Base-by-base conservation (phyloP, 176 grass and related monocot genomes). In the Pontederia paniculata region DNA sequence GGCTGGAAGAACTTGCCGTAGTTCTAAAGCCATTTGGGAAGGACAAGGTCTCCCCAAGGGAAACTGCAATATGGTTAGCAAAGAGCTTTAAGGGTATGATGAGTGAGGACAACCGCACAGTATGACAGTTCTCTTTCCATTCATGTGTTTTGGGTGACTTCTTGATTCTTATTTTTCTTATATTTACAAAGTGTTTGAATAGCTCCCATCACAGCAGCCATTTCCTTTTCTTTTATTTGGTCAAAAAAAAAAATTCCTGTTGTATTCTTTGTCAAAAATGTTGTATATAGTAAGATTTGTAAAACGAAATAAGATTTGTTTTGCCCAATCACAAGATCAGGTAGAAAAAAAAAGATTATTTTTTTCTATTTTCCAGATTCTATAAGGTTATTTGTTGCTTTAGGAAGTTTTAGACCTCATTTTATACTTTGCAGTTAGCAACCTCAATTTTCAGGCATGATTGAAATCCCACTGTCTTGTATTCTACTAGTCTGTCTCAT, bases 11-110 rank as follows among this genome's bases (percentile, higher is more conserved):
- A 62, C 84, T 98, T 43, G 78, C 86, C 0, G 78, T 98, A 51
- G 83, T 98, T 70, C 74, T 98, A 22, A 98, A 79, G 54, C 94
- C 94, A 19, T 98, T 99, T 43, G 94, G 94, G 37, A 99, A 85
- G 83, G 74, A 65, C 11, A 99, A 88, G 73, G 94, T 99, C n/a
- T 99, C 94, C 0, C 94, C 94, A 0, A 70, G 94, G 73, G 94
- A 99, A 87, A 99, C 94, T 3, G 94, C 83, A 0, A 99, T 99
- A 48, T 99, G 94, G 94, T 66, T 99, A 73, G 87, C 94, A 18
- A 99, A 84, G 83, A 99, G 94, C 76, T 88, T 99, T 49, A 84
- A 85, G 77, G 94, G 83, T 65, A 84, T 99, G 86, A 99, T 99
- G 94, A 88, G 60, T 55, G 94, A 99, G 8, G 94, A 99, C 18